phyloP scores from a whole-genome alignment of 768 basidiomycete genomes.

The Austroboletus eburneus region DNA sequence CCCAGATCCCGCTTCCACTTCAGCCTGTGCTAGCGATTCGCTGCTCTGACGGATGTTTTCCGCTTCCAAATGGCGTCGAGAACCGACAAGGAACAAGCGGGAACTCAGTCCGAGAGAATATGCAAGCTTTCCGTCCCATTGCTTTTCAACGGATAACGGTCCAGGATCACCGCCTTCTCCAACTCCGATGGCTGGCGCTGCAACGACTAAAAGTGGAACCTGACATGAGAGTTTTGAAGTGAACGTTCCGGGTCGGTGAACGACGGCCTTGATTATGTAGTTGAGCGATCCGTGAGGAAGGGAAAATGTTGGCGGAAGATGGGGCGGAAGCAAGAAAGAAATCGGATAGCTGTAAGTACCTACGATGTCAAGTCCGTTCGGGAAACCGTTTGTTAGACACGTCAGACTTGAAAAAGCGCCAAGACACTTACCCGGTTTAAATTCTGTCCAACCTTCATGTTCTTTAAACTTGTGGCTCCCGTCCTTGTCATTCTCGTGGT shows the following conservation, averaged over 20 bases:
- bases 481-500: conserved; percentile 11
- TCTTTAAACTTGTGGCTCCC: conserved; percentile 35
- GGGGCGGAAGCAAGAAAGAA: conserved; percentile 79
- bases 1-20: conserved; percentile 10
- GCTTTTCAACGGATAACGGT: conserved; percentile 77
- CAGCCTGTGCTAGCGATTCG: background rate
- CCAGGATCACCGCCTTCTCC: conserved; percentile 67
- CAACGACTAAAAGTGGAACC: conserved; percentile 71
- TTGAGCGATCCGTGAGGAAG: conserved; percentile 71
- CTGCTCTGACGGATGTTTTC: background rate
- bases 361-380: conserved; percentile 25
- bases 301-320: conserved; percentile 74
- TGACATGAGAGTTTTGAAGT: conserved; percentile 66
- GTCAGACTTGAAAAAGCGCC: background rate
- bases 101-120: conserved; percentile 78
- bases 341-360: conserved; percentile 96
- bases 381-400: background rate
- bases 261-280: conserved; percentile 79
- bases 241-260: conserved; percentile 85
- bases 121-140: conserved; percentile 88
- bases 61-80: conserved; percentile 7
- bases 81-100: conserved; percentile 81
- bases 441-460: conserved; percentile 76
- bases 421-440: conserved; percentile 67
- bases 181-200: conserved; percentile 75